A percentile compares a stretch with the other conserved stretches of the same genome.
These are phyloP conservation scores for Sungouiozyma ichnusensis DNA, from an alignment of 805 yeast species.

Conservation along the genomic window DNA sequence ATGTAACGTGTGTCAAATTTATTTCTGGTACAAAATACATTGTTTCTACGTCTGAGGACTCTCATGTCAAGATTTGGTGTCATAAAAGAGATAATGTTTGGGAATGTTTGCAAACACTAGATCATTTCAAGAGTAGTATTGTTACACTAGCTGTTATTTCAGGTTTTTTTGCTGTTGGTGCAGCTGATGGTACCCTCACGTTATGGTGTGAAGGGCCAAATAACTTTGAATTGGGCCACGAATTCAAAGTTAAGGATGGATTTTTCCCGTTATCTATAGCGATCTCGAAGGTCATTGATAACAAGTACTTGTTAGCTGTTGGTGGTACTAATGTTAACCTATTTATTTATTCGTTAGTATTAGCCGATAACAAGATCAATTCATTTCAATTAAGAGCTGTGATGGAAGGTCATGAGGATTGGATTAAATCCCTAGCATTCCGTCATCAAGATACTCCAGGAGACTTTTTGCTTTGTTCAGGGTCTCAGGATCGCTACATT, in stretches of 20 bases:
- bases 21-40: constrained; percentile 36
- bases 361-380: constrained; percentile 9
- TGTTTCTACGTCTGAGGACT: constrained; percentile 62
- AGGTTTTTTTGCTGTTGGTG: constrained; percentile 45
- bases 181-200: constrained; percentile 48
- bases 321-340: constrained; percentile 59
- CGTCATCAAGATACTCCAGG: constrained; percentile 36
- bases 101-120: constrained; percentile 25
- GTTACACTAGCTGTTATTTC: constrained; percentile 40
- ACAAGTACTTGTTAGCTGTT: constrained; percentile 43
- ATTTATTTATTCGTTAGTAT: constrained; percentile 41
- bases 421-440: constrained; percentile 74
- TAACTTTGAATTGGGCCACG: constrained; percentile 15
- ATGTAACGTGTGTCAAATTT: constrained; percentile 59
- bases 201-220: constrained; percentile 36
- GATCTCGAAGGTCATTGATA: constrained; percentile 15
- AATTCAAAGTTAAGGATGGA: constrained; percentile 17
- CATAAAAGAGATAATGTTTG: constrained; percentile 5
- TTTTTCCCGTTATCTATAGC: constrained; percentile 23
- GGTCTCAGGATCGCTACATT: constrained; percentile 87
- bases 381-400: constrained; percentile 36
- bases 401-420: constrained; percentile 88
- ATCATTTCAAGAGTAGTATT: constrained; percentile 41
- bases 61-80: constrained; percentile 49
- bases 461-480: constrained; percentile 67